A percentile compares a stretch with the other conserved stretches of the same genome.
These are phyloP conservation scores for Colletotrichum sansevieriae DNA, from an alignment of 2,329 filamentous ascomycete species.

Conservation along the genomic window DNA sequence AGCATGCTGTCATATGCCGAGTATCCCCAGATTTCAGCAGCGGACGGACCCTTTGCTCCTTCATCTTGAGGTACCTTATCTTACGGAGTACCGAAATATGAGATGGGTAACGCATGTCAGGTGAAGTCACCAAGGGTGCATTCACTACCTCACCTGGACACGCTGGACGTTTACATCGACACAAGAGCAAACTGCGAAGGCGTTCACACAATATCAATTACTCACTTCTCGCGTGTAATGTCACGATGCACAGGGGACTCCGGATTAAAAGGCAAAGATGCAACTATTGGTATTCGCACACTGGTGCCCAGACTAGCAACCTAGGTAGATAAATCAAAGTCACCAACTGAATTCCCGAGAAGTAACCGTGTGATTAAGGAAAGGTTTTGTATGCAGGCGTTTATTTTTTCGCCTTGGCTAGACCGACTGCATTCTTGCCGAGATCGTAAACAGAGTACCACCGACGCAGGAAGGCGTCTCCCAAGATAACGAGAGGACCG, in stretches of 20 bases:
- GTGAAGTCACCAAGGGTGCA: no score
- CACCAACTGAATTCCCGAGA: constrained; percentile 13
- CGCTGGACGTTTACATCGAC: no score
- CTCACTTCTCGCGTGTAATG: no score
- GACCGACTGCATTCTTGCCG: constrained; percentile 87
- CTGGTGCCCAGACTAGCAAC: constrained; percentile 39
- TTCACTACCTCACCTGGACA: no score
- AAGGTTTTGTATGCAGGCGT: constrained; percentile 17
- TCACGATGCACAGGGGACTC: neutral
- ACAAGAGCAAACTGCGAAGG: no score
- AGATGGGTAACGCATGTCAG: no score
- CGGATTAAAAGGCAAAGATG: constrained; percentile 15
- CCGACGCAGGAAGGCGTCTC: constrained; percentile 85
- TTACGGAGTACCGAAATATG: no score
- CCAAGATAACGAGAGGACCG: constrained; percentile 93
- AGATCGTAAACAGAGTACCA: constrained; percentile 98
- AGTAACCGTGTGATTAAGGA: constrained; percentile 26
- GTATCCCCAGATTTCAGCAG: neutral
- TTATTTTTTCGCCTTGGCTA: constrained; percentile 82
- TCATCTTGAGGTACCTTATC: no score
- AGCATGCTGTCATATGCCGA: neutral
- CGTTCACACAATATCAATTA: no score
- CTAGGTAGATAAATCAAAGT: constrained; percentile 37
- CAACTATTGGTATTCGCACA: constrained; percentile 40
- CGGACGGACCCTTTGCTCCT: no score